Evolutionary conservation across 2,329 filamentous ascomycete species (phyloP).

Genomic region (Sporothrix inflata): DNA sequence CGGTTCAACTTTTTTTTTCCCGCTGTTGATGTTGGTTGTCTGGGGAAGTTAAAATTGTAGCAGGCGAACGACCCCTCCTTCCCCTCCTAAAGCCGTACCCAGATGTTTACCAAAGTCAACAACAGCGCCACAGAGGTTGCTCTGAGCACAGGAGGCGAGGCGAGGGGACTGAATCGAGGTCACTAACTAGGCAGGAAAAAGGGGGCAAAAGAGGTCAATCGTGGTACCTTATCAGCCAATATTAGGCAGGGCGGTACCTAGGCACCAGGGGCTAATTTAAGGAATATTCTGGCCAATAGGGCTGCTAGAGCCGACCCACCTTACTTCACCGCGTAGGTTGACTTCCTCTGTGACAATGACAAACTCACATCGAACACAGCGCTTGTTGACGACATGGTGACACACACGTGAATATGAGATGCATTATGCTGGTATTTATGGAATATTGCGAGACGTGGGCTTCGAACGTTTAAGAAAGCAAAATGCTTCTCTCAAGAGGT

Average conservation of each 20-base stretch:
- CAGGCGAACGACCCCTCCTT: slow-evolving; percentile 30
- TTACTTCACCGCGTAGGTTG: too few relatives aligned
- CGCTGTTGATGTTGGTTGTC: slow-evolving; percentile 30
- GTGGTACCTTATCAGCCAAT: not conserved
- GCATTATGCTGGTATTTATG: too few relatives aligned
- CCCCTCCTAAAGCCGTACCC: slow-evolving; percentile 24
- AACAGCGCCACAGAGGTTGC: slow-evolving; percentile 4
- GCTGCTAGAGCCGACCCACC: not conserved
- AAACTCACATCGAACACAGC: not conserved
- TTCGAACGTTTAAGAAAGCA: too few relatives aligned
- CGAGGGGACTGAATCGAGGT: not conserved
- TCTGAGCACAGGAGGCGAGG: not conserved
- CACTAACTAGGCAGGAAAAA: not conserved
- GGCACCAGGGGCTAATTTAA: not conserved
- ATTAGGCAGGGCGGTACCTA: not conserved
- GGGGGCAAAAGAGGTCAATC: not conserved
- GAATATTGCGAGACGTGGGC: too few relatives aligned
- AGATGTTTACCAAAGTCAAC: slow-evolving; percentile 10
- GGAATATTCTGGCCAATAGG: not conserved
- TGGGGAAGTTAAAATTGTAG: slow-evolving; percentile 29
- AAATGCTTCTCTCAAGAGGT: too few relatives aligned
- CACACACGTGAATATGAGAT: not conserved
- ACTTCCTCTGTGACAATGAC: not conserved
- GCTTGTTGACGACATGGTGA: not conserved
- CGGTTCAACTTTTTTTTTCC: slow-evolving; percentile 21